Base-by-base conservation (phyloP, 495 filamentous ascomycete genomes). In the Letharia columbiana region DNA sequence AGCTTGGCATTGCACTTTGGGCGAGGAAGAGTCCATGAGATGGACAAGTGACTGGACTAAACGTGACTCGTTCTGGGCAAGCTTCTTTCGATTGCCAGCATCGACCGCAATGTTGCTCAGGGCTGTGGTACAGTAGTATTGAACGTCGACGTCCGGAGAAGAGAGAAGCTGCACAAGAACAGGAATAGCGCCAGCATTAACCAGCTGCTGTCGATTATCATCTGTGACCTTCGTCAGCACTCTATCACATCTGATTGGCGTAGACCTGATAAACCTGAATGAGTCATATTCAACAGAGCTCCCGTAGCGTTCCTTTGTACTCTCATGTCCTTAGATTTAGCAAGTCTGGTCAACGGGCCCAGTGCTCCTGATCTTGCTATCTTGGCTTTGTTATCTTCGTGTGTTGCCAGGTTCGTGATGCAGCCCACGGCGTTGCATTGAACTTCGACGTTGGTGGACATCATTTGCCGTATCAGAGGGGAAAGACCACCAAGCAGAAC, bases 341-440 rank as follows among this genome's bases (percentile, higher is more conserved):
- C 94, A 57, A 98, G 80, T 66, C 89, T 83, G 40, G 95, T 98
- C 63, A 98, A 79, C 10, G 94, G 95, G 20, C 86, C 89, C 68
- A 98, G 79, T 47, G 94, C 95, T 37, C 95, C 94, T 15, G 95
- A 98, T 57, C 91, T 86, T 69, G 94, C 95, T 72, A 98, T 98
- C 77, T 95, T 97, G 52, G 95, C 91, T 80, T 98, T 98, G 78
- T 98, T 98, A 63, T 98, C 94, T 77, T 98, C 94, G 72, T 98
- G 94, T 2, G 94, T 98, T 66, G 94, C 94, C 40, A 98, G 77
- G 73, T 98, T 98, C 7, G 94, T 98, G 71, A 98, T 98, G 78
- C 94, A 98, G 52, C 94, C 94, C 60, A 98, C 94, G 44, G 94
- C 94, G 74, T 98, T 98, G 83, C 94, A 98, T 76, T 98, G 94